phyloP scores from a whole-genome alignment of 176 grass and related monocot species.

The Stipa capillata region DNA sequence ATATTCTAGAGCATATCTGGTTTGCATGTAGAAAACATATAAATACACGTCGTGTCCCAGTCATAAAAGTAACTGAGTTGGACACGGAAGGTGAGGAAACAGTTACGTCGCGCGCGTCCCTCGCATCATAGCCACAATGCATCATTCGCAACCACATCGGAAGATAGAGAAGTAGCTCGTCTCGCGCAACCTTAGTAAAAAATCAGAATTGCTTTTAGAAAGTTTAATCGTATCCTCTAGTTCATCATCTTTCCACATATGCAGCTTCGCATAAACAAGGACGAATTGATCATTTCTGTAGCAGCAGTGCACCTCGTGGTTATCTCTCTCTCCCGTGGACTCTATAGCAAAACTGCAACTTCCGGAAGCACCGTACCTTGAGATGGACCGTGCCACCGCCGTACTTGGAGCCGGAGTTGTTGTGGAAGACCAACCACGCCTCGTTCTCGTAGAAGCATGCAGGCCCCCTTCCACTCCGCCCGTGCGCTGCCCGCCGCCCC shows the following conservation, averaged over 20 bases:
- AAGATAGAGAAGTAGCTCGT: not conserved
- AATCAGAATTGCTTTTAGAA: not conserved
- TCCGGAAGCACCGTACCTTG: conserved; percentile 26
- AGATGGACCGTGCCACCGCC: conserved; percentile 60
- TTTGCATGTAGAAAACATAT: no score
- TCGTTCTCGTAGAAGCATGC: conserved; percentile 77
- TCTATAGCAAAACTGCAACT: no score
- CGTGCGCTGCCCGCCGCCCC: not conserved
- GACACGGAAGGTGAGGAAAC: not conserved
- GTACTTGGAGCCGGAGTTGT: conserved; percentile 39
- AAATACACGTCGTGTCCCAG: not conserved
- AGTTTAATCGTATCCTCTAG: not conserved
- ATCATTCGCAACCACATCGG: not conserved
- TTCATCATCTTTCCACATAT: not conserved
- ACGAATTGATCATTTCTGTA: not conserved
- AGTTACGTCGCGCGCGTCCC: not conserved
- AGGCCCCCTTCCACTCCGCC: conserved; percentile 47
- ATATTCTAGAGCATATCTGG: not conserved
- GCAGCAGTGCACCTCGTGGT: not conserved
- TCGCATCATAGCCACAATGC: not conserved
- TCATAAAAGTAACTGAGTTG: not conserved
- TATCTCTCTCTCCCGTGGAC: no score
- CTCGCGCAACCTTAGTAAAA: not conserved
- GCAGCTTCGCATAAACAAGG: not conserved
- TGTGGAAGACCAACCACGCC: conserved; percentile 58